Evolutionary conservation across 257 asterid genomes (phyloP).

Genomic region (Solanum stenotomum): DNA sequence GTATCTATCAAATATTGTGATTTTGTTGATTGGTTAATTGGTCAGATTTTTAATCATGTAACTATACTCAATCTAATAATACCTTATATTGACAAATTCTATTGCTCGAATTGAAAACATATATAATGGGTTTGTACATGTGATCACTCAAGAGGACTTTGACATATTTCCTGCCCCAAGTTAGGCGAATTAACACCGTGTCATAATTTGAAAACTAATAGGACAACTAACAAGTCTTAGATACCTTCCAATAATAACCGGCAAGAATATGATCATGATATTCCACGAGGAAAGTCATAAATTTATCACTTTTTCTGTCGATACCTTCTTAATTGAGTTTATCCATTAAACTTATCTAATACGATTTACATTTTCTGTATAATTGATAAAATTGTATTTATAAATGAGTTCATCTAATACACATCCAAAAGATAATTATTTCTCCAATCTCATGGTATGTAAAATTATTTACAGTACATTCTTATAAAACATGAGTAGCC

Average conservation of each 20-base stretch:
- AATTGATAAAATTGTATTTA: background rate
- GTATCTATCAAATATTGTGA: no score
- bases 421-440: background rate
- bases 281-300: no score
- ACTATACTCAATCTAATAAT: no score
- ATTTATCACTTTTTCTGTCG: background rate
- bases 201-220: background rate
- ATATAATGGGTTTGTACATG: no score
- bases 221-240: background rate
- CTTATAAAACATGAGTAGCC: background rate
- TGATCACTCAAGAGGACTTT: no score
- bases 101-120: no score
- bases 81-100: no score
- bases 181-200: background rate
- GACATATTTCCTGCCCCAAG: background rate
- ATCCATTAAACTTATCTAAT: background rate
- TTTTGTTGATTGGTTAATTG: no score
- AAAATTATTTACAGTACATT: background rate
- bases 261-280: no score
- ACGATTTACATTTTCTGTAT: background rate
- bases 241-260: background rate
- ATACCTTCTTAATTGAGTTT: background rate
- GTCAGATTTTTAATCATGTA: no score
- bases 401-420: background rate
- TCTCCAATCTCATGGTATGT: background rate